Evolutionary conservation across 2,329 filamentous ascomycete species (phyloP).

Genomic region (Acarospora socialis): DNA sequence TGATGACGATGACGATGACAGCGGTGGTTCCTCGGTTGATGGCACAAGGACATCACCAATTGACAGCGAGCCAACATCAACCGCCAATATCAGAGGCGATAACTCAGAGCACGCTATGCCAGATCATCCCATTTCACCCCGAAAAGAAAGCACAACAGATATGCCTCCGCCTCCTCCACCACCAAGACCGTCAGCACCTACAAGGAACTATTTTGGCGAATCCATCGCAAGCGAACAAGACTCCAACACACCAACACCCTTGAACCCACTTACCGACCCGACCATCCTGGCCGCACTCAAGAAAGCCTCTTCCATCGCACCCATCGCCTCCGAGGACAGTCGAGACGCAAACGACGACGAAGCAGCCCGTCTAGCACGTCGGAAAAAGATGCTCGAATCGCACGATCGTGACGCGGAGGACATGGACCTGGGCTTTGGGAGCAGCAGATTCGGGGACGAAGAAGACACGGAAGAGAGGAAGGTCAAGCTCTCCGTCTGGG

Average conservation of each 20-base stretch:
- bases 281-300: conserved; percentile 72
- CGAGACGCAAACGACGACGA: conserved; percentile 31
- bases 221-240: conserved; percentile 30
- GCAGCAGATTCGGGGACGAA: conserved; percentile 72
- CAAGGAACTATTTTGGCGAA: conserved; percentile 34
- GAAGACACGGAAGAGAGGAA: conserved; percentile 58
- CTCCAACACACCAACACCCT: conserved; percentile 32
- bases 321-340: conserved; percentile 22
- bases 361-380: conserved; percentile 49
- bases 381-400: conserved; percentile 58
- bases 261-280: conserved; percentile 48
- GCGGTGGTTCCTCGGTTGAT: conserved; percentile 25
- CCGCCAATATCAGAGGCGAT: too few relatives aligned
- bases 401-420: conserved; percentile 75
- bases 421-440: conserved; percentile 89
- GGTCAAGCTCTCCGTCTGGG: conserved; percentile 51
- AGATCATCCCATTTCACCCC: too few relatives aligned
- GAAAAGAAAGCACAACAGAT: conserved; percentile 11
- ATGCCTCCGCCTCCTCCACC: conserved; percentile 10
- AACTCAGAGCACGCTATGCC: too few relatives aligned
- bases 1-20: conserved; percentile 33
- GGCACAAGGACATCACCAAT: too few relatives aligned
- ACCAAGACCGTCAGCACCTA: conserved; percentile 15
- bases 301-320: conserved; percentile 54
- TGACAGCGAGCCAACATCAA: too few relatives aligned